A percentile compares a stretch with the other conserved stretches of the same genome.
Conservation (phyloP, 2,329 filamentous ascomycete species). For the Epichloe scottii region DNA sequence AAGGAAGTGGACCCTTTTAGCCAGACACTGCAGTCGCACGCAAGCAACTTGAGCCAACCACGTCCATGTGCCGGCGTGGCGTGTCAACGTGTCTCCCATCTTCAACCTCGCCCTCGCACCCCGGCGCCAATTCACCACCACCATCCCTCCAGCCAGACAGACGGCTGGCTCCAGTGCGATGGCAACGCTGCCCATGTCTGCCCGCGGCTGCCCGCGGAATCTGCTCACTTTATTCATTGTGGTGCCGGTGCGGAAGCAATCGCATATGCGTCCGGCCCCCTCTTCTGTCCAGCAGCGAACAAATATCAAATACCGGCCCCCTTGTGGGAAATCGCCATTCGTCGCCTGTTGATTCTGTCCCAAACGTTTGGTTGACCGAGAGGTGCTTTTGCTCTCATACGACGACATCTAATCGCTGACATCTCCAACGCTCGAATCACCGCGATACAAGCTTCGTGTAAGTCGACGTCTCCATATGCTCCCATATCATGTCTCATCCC, state of each 20-base stretch:
- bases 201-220: background rate
- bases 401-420: background rate
- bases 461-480: background rate
- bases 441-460: background rate
- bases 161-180: background rate
- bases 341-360: background rate
- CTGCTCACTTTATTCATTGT: background rate
- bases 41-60: slow-evolving; percentile 1
- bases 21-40: too few relatives aligned
- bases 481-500: background rate
- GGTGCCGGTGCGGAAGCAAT: too few relatives aligned
- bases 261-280: background rate
- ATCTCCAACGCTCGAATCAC: background rate
- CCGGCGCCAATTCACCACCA: slow-evolving; percentile 1
- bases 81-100: background rate
- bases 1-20: background rate
- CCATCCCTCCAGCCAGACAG: background rate
- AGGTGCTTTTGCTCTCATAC: background rate
- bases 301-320: background rate
- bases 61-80: background rate
- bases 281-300: background rate
- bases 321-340: background rate
- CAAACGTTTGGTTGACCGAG: background rate
- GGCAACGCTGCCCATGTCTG: background rate
- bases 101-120: background rate